Evolutionary conservation across 305 asterid genomes (phyloP).

Genomic region (Coffea humblotiana): DNA sequence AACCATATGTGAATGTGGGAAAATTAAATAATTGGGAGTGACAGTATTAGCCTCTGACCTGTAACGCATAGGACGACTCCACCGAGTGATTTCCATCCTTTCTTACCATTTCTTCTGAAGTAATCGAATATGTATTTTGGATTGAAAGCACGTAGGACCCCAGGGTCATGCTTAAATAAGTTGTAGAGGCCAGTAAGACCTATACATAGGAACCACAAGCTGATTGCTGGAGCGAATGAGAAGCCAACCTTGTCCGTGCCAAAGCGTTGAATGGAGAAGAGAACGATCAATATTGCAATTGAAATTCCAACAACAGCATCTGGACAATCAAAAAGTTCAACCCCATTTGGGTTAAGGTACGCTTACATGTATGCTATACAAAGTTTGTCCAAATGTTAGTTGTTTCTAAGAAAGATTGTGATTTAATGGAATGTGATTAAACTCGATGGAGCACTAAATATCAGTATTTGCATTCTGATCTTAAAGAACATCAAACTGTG

Average conservation of each 20-base stretch:
- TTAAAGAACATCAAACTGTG: too few relatives aligned
- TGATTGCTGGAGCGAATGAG: conserved; percentile 64
- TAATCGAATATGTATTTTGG: conserved; percentile 59
- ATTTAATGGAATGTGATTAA: too few relatives aligned
- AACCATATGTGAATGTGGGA: not conserved
- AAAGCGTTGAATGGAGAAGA: conserved; percentile 58
- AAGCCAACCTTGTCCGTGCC: conserved; percentile 84
- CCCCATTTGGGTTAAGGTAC: not conserved
- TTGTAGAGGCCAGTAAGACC: conserved; percentile 56
- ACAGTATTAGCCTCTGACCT: conserved; percentile 29
- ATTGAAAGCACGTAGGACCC: conserved; percentile 61
- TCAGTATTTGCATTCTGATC: too few relatives aligned
- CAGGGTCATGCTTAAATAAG: conserved; percentile 47
- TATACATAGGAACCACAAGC: conserved; percentile 55
- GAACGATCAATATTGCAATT: conserved; percentile 45
- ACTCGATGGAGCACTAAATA: too few relatives aligned
- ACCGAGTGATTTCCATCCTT: conserved; percentile 75
- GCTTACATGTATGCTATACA: too few relatives aligned
- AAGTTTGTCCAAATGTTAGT: too few relatives aligned
- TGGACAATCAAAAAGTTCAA: conserved; percentile 21
- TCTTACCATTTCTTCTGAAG: conserved; percentile 57
- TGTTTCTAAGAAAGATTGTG: too few relatives aligned
- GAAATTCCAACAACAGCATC: conserved; percentile 51
- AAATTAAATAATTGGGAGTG: too few relatives aligned
- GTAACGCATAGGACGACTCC: conserved; percentile 82